Base-by-base conservation (phyloP, 192 early-diverging fungal genomes). In the Backusella morwellensis region DNA sequence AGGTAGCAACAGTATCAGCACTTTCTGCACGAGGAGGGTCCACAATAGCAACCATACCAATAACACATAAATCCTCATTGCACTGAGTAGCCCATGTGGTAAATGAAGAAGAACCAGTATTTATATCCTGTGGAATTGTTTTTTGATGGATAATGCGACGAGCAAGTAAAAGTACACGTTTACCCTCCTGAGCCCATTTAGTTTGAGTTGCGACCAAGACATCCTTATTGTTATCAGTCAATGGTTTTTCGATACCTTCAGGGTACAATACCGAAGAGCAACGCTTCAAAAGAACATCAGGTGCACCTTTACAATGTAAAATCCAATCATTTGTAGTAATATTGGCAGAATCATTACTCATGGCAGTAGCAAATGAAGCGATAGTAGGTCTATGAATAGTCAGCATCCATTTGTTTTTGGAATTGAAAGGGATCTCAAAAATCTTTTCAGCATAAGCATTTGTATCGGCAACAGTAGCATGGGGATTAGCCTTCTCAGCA, bases 11-110 rank as follows among this genome's bases (percentile, higher is more conserved):
- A 6, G 92, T 86, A 15, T 85, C 81, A 4, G 84, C 84, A 59
- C 90, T 91, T 79, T 96, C 95, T 23, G 85, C 80, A 38, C 95
- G 90, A 47, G 95, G 95, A 66, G 95, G 97, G 78, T 97, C 97
- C 38, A 91, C 85, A 76, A 98, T 95, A 11, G 89, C 93, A 35
- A 94, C 84, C 35, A 97, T 78, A 1, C 93, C 96, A 38, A 96
- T 79, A 35, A 93, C 80, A 66, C 88, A 89, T 50, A 97, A 87
- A 15, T 83, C 83, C 35, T 83, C 76, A 63, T 78, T 80, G 23
- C 81, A 70, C 21, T 86, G 79, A 14, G 80, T 42, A 54, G 84
- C 77, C 66, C 75, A 80, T 29, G 70, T 73, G 21, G 69, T 54
- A 40, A 80, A 80, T 6, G 23, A 44, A 26, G 68, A 73, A 19